A percentile compares a stretch with the other conserved stretches of the same genome.
phyloP scores from a whole-genome alignment of 805 yeast species.

The Yamadazyma laniorum region DNA sequence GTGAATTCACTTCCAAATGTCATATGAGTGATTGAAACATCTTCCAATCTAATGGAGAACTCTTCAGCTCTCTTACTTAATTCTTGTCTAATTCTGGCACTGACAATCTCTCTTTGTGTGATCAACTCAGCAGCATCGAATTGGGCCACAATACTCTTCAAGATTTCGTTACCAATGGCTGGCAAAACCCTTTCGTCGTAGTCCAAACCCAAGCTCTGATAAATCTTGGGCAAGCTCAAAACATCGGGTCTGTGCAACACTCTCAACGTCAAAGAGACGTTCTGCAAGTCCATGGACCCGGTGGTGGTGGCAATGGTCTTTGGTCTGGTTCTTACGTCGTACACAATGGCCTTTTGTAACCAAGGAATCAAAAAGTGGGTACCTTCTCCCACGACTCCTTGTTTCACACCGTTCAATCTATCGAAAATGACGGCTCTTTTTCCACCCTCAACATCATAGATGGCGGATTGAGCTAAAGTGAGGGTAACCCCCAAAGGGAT shows the following conservation, averaged over 20 bases:
- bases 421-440: slow-evolving; percentile 94
- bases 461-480: slow-evolving; percentile 73
- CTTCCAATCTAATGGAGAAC: slow-evolving; percentile 89
- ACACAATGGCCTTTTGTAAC: slow-evolving; percentile 88
- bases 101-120: slow-evolving; percentile 94
- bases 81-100: slow-evolving; percentile 84
- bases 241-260: slow-evolving; percentile 95
- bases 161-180: slow-evolving; percentile 87
- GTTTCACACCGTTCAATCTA: slow-evolving; percentile 83
- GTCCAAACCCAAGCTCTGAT: slow-evolving; percentile 88
- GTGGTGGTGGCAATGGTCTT: slow-evolving; percentile 91
- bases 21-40: slow-evolving; percentile 96
- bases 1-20: slow-evolving; percentile 96
- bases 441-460: slow-evolving; percentile 96
- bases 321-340: slow-evolving; percentile 94
- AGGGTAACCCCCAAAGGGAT: slow-evolving; percentile 69
- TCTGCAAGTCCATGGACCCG: slow-evolving; percentile 96
- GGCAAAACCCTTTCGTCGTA: slow-evolving; percentile 94
- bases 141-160: slow-evolving; percentile 88
- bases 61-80: slow-evolving; percentile 79
- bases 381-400: slow-evolving; percentile 91
- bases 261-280: slow-evolving; percentile 88
- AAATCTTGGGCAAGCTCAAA: slow-evolving; percentile 72
- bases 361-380: slow-evolving; percentile 95
- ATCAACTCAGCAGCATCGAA: slow-evolving; percentile 95